A percentile compares a stretch with the other conserved stretches of the same genome.
Conservation (phyloP, 164 flowering plant species). For the Brasenia schreberi region DNA sequence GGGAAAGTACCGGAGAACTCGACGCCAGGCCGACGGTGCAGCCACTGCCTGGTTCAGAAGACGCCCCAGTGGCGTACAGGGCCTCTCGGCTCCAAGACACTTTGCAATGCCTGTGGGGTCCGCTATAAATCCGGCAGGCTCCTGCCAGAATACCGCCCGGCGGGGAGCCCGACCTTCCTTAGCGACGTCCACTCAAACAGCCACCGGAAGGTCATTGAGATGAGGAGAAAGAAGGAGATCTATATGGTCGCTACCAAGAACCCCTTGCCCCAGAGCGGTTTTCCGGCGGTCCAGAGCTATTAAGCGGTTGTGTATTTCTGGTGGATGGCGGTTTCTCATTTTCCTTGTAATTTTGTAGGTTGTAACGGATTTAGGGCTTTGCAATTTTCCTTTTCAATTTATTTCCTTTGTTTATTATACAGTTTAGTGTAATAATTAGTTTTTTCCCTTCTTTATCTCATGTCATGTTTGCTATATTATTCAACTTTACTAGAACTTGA, state of each 20-base stretch:
- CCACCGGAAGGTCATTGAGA: conserved; percentile 76
- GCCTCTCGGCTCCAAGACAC: conserved; percentile 73
- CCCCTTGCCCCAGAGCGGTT: conserved; percentile 10
- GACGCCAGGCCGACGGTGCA: conserved; percentile 37
- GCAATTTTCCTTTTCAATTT: not conserved
- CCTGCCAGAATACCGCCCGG: conserved; percentile 80
- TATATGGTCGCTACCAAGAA: not conserved
- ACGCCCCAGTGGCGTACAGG: conserved; percentile 97
- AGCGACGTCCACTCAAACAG: conserved; percentile 62
- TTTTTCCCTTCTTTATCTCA: not conserved
- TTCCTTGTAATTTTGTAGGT: not conserved
- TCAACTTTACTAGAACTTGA: not conserved
- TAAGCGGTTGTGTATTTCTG: conserved; percentile 6
- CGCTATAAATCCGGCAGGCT: conserved; percentile 88
- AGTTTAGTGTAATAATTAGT: no score
- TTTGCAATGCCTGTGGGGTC: conserved; percentile 92
- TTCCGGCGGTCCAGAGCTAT: conserved; percentile 20
- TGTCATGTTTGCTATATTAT: not conserved
- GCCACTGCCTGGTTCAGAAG: conserved; percentile 68
- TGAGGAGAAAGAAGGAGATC: conserved; percentile 51
- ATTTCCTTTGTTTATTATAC: not conserved
- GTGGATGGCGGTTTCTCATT: not conserved
- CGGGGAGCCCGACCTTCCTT: conserved; percentile 72
- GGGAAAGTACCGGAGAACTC: conserved; percentile 16
- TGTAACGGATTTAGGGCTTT: not conserved